phyloP scores from a whole-genome alignment of 345 rosid species.

The Microcos paniculata region DNA sequence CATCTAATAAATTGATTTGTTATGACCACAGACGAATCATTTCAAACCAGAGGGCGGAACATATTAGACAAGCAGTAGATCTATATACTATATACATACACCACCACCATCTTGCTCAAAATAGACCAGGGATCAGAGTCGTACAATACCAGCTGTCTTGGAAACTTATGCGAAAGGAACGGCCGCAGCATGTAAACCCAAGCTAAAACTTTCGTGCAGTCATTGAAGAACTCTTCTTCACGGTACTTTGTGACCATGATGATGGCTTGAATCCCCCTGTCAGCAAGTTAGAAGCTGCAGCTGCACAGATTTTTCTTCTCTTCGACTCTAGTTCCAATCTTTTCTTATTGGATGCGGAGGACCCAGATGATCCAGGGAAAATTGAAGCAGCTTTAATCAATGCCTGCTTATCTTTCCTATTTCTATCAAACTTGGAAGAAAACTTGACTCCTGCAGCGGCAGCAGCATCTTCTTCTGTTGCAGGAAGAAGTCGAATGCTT shows the following conservation, averaged over 20 bases:
- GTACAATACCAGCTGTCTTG: no score
- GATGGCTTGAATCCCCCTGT: slow-evolving; percentile 70
- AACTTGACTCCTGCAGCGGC: slow-evolving; percentile 63
- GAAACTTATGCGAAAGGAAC: no score
- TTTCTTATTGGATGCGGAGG: slow-evolving; percentile 45
- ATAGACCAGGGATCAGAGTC: no score
- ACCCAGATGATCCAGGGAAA: slow-evolving; percentile 49
- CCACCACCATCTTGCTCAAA: no score
- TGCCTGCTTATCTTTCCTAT: slow-evolving; percentile 76
- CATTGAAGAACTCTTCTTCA: slow-evolving; percentile 30
- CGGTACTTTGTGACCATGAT: slow-evolving; percentile 44
- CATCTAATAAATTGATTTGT: no score
- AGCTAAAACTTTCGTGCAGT: slow-evolving; percentile 34
- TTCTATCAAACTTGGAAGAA: slow-evolving; percentile 68
- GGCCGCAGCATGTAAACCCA: no score
- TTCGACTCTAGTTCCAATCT: slow-evolving; percentile 69
- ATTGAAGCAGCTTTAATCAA: slow-evolving; percentile 69
- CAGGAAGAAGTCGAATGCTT: slow-evolving; percentile 73
- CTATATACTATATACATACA: no score
- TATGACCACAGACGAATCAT: no score
- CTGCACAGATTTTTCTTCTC: slow-evolving; percentile 74
- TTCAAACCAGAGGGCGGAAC: no score
- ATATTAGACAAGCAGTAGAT: no score
- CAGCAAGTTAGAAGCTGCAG: slow-evolving; percentile 59
- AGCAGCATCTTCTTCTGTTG: slow-evolving; percentile 56